Percentiles rank a stretch among this genome's conserved stretches.
Conservation (phyloP, 768 basidiomycete genomes). For the Zangia roseola region DNA sequence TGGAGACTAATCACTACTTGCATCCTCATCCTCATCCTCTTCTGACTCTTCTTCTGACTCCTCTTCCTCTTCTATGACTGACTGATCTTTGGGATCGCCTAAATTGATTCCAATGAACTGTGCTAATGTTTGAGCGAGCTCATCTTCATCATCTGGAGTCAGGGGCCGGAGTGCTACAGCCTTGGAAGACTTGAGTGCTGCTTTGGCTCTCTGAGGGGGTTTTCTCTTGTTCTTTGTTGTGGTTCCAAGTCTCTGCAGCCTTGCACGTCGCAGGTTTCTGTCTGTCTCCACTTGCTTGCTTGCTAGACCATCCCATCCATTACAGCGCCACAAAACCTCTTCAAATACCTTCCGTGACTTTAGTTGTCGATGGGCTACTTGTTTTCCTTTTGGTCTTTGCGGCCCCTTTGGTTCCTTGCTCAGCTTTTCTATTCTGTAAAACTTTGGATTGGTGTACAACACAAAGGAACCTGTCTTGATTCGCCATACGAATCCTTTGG, state of each 20-base stretch:
- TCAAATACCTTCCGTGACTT: slow-evolving; percentile 6
- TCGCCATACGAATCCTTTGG: slow-evolving; percentile 8
- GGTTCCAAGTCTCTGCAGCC: background rate
- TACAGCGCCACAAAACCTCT: background rate
- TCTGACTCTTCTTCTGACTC: too few relatives aligned
- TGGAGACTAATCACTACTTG: too few relatives aligned
- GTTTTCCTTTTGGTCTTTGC: background rate
- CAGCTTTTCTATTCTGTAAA: slow-evolving; percentile 1
- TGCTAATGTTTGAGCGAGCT: too few relatives aligned
- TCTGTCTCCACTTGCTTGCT: slow-evolving; percentile 4
- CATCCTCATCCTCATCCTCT: too few relatives aligned
- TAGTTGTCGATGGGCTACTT: background rate
- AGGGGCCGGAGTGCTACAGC: too few relatives aligned
- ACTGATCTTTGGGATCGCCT: too few relatives aligned
- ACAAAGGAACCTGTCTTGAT: background rate
- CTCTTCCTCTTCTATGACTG: too few relatives aligned
- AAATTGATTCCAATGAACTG: too few relatives aligned
- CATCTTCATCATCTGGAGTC: too few relatives aligned
- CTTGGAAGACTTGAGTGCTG: too few relatives aligned
- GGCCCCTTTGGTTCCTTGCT: background rate
- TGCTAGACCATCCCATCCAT: background rate
- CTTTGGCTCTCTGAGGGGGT: background rate
- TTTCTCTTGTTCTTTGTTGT: background rate
- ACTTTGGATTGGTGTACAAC: slow-evolving; percentile 3
- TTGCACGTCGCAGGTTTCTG: background rate